These are phyloP conservation scores for Alternaria brassicicola DNA, from an alignment of 2,329 filamentous ascomycete genomes.

Conservation along the genomic window DNA sequence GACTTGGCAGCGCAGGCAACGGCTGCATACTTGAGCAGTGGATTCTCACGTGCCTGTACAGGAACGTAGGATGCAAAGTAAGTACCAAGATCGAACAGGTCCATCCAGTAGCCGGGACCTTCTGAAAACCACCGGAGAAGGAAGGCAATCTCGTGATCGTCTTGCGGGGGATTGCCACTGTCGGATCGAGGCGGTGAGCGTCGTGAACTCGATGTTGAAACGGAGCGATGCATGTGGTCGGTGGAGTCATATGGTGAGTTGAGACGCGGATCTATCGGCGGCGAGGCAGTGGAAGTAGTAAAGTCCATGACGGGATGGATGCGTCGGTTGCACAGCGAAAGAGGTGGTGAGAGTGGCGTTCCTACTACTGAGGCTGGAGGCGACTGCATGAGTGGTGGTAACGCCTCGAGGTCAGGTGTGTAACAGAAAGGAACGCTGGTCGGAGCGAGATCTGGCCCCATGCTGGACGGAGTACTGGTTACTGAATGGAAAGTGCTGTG, in stretches of 20 bases:
- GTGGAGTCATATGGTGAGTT: slow-evolving; percentile 39
- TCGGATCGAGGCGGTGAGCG: slow-evolving; percentile 32
- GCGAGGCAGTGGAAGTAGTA: slow-evolving; percentile 36
- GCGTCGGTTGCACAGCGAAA: slow-evolving; percentile 55
- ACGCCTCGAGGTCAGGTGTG: slow-evolving; percentile 37
- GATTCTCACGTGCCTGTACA: slow-evolving; percentile 59
- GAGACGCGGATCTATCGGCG: slow-evolving; percentile 45
- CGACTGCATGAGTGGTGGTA: slow-evolving; percentile 39
- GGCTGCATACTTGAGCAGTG: slow-evolving; percentile 60
- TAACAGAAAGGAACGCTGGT: slow-evolving; percentile 45
- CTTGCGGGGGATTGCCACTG: slow-evolving; percentile 30
- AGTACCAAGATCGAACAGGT: slow-evolving; percentile 60
- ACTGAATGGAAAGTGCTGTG: slow-evolving; percentile 33
- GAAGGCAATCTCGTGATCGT: slow-evolving; percentile 65
- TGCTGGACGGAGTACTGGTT: slow-evolving; percentile 48
- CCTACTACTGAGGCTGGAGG: slow-evolving; percentile 38
- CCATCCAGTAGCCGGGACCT: slow-evolving; percentile 66
- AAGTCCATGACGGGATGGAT: slow-evolving; percentile 61
- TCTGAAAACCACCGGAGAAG: slow-evolving; percentile 66
- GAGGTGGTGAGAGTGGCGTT: slow-evolving; percentile 51
- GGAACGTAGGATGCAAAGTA: slow-evolving; percentile 68
- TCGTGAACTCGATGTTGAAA: slow-evolving; percentile 32
- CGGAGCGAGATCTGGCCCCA: slow-evolving; percentile 62
- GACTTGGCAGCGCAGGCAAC: slow-evolving; percentile 69
- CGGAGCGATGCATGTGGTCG: slow-evolving; percentile 34